A percentile compares a stretch with the other conserved stretches of the same genome.
Conservation (phyloP, 352 stramenopile species). For the Phytopythium ostracodes region DNA sequence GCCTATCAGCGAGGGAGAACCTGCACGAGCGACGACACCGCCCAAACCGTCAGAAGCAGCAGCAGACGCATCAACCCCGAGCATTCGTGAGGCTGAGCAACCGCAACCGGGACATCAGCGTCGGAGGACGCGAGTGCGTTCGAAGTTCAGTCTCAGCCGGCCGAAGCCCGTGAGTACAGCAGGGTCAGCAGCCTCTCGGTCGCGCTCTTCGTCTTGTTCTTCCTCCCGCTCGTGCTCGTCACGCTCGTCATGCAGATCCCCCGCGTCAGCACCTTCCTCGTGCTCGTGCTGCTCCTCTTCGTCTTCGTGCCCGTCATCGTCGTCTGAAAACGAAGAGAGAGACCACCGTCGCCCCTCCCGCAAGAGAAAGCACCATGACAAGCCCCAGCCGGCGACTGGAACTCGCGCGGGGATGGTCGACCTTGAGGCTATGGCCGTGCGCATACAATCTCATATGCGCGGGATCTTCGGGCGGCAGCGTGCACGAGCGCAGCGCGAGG, state of each 20-base stretch:
- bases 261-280: constrained; percentile 15
- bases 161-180: background rate
- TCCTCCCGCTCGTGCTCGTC: constrained; percentile 11
- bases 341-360: background rate
- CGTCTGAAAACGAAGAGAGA: background rate
- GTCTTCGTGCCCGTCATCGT: constrained; percentile 18
- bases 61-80: background rate
- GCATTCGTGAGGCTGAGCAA: background rate
- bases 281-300: constrained; percentile 9
- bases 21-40: background rate
- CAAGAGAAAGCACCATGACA: background rate
- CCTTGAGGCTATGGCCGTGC: constrained; percentile 24
- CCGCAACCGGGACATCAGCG: background rate
- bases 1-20: background rate
- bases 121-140: background rate
- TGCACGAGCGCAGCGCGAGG: constrained; percentile 11
- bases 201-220: constrained; percentile 10
- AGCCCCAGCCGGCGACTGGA: background rate
- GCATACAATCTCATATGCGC: constrained; percentile 35
- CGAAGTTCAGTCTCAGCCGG: background rate
- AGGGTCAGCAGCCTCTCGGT: constrained; percentile 7
- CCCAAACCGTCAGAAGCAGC: background rate
- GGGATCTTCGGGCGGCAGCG: constrained; percentile 22
- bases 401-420: background rate
- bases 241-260: constrained; percentile 9